Percentiles rank a stretch among this genome's conserved stretches.
phyloP scores from a whole-genome alignment of 345 rosid genomes.

The Salix dunnii region DNA sequence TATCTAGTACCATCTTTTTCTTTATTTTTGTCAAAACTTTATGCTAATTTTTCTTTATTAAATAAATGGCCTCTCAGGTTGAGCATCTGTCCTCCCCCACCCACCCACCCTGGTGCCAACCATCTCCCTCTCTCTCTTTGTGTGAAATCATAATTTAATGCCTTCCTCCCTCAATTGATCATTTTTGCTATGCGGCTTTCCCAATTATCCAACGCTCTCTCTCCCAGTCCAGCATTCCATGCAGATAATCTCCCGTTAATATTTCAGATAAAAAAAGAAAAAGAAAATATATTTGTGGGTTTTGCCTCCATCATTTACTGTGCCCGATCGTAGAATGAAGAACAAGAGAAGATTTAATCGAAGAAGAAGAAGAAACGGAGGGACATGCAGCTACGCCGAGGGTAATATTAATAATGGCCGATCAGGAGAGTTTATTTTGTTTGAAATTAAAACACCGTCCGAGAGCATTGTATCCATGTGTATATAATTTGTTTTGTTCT shows the following conservation, averaged over 20 bases:
- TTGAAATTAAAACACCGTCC: no score
- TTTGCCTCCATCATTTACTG: no score
- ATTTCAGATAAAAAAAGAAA: no score
- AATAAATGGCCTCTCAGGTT: constrained; percentile 11
- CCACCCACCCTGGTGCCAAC: not conserved
- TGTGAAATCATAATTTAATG: not conserved
- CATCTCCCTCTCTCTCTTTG: not conserved
- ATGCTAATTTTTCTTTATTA: not conserved
- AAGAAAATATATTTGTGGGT: no score
- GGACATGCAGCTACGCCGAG: not conserved
- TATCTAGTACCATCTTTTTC: constrained; percentile 8
- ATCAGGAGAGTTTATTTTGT: no score
- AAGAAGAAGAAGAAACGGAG: no score
- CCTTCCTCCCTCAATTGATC: no score
- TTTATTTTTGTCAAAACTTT: not conserved
- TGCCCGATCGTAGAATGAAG: not conserved
- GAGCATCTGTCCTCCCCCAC: constrained; percentile 15
- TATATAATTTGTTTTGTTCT: no score
- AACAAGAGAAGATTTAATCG: not conserved
- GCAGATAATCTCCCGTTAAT: no score
- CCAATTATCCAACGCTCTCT: not conserved
- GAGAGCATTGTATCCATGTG: no score
- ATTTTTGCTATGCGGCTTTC: not conserved
- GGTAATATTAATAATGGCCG: not conserved
- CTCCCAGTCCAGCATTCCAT: no score